Base-by-base conservation (phyloP, 495 filamentous ascomycete genomes). In the Neurospora sp. region DNA sequence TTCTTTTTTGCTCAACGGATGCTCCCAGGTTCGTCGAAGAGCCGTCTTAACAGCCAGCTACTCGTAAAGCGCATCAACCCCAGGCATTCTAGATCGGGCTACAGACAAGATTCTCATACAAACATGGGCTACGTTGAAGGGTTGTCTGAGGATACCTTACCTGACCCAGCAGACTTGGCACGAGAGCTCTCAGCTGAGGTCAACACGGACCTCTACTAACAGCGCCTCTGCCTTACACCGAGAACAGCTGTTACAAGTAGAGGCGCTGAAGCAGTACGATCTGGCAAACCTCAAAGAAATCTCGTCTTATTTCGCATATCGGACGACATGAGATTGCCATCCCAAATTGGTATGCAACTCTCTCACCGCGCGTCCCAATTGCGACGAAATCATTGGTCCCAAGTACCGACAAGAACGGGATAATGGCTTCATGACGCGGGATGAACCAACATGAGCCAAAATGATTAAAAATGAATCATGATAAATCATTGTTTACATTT, bases 401-500 rank as follows among this genome's bases (percentile, higher is more conserved):
- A 11, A 40, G 38, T 42, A 12, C 14, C 40, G 40, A 18, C 40
- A 42, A 8, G 3, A 16, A 16, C 48, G 48, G 53, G 53, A 61
- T 31, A 22, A 16, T 59, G 22, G 11, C 5, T n/a, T n/a, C 3
- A 53, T 61, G 27, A 61, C 5, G 6, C 27, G 22, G 53, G 22
- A 61, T 61, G 53, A 61, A 61, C 53, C 12, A 61, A 8, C 2
- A 9, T 61, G 53, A 61, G 1, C 7, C 5, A 16, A 16, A 40
- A 44, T 74, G 48, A 72, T 31, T 18, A n/a, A 68, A 12, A 39
- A 69, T 80, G 79, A 78, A 40, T 68, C 42, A 72, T n/a, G 59
- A 70, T 81, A 77, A 79, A 70, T 81, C 79, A 80, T 76, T 59
- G 39, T 70, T 6, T 72, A 39, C 0, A 22, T 0, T 2, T 9